phyloP scores from a whole-genome alignment of 1,284 basidiomycete genomes.

The Caloboletus firmus region DNA sequence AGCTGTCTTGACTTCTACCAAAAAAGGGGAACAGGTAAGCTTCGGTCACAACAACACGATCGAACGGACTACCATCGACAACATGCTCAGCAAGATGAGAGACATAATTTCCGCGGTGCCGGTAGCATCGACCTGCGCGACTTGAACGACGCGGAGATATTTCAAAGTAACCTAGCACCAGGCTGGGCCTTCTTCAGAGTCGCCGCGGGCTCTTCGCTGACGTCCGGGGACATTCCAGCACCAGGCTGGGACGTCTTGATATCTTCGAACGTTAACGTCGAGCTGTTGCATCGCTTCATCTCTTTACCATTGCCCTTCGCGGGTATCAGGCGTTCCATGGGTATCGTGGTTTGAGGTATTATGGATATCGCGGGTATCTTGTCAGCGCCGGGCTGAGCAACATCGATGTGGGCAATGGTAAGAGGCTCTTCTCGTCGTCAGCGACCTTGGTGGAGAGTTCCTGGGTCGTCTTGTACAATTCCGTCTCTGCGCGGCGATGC shows the following conservation, averaged over 20 bases:
- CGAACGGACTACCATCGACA: background rate
- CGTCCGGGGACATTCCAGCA: background rate
- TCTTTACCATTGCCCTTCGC: slow-evolving; percentile 20
- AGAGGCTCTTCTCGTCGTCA: background rate
- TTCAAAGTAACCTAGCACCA: slow-evolving; percentile 3
- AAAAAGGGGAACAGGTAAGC: slow-evolving; percentile 9
- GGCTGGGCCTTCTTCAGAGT: too few species aligned
- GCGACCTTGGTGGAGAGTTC: background rate
- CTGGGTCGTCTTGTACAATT: background rate
- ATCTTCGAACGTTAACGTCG: slow-evolving; percentile 8
- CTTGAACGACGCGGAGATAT: background rate
- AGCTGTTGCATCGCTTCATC: slow-evolving; percentile 9
- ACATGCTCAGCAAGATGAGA: slow-evolving; percentile 1
- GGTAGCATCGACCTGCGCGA: slow-evolving; percentile 13
- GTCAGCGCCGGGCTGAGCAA: slow-evolving; percentile 3
- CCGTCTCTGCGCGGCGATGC: background rate
- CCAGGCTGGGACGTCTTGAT: background rate
- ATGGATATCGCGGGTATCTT: slow-evolving; percentile 6
- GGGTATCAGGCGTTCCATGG: background rate
- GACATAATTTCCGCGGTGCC: slow-evolving; percentile 6
- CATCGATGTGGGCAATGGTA: background rate
- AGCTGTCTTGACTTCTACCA: slow-evolving; percentile 11
- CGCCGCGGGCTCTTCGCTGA: too few species aligned
- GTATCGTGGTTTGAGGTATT: background rate
- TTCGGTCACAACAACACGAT: background rate